Evolutionary conservation across 108 stramenopile species (phyloP).

Genomic region (Nannochloropsis salina): DNA sequence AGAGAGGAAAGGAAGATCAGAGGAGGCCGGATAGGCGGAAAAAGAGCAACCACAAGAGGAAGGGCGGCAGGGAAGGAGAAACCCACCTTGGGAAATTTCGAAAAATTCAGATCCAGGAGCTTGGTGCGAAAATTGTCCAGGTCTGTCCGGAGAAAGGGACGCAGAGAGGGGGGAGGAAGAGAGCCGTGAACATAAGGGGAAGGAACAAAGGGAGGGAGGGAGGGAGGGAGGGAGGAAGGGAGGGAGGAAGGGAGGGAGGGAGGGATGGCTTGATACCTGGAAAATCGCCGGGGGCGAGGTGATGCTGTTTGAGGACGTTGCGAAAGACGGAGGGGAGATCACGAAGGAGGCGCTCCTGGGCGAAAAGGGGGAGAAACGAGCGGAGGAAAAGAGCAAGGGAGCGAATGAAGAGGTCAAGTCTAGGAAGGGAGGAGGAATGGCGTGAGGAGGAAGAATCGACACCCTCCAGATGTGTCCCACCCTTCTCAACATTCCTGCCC

Average conservation of each 20-base stretch:
- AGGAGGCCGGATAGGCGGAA: background rate
- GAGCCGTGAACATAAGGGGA: background rate
- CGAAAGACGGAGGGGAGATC: constrained; percentile 53
- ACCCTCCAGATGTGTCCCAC: no score
- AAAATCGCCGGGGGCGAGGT: constrained; percentile 59
- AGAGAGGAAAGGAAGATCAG: background rate
- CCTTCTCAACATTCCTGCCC: background rate
- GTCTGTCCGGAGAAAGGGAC: background rate
- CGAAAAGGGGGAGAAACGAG: background rate
- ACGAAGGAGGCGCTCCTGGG: background rate
- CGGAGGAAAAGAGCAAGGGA: no score
- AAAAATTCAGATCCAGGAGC: constrained; percentile 30
- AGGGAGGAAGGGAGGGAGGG: background rate
- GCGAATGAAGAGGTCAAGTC: no score
- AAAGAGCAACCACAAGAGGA: background rate
- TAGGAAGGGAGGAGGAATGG: no score
- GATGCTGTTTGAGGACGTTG: constrained; percentile 55
- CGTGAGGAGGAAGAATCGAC: no score
- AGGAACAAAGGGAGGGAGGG: background rate
- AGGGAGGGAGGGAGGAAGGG: background rate
- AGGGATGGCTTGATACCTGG: constrained; percentile 47
- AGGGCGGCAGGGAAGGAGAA: background rate
- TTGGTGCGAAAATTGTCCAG: constrained; percentile 27
- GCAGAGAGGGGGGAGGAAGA: background rate
- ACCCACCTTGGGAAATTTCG: constrained; percentile 34